phyloP scores from a whole-genome alignment of 257 asterid species.

The Echites panduratus region DNA sequence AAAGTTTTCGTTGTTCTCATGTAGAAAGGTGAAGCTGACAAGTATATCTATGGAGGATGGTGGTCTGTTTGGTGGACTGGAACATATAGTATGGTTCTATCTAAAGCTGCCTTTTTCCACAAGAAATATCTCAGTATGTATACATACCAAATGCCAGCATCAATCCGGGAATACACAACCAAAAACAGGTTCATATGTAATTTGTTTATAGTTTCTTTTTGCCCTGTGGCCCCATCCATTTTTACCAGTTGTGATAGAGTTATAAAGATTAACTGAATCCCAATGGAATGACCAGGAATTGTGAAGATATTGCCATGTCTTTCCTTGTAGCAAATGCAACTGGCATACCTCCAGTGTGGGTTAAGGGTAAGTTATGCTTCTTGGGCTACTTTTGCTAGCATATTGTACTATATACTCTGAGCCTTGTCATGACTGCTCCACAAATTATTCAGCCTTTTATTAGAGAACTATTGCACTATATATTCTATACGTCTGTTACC shows the following conservation, averaged over 20 bases:
- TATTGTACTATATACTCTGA: background rate
- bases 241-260: constrained; percentile 2
- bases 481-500: no score
- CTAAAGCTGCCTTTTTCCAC: constrained; percentile 65
- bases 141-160: constrained; percentile 69
- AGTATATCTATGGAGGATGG: constrained; percentile 59
- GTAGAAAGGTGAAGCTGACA: constrained; percentile 42
- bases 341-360: constrained; percentile 85
- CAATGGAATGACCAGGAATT: constrained; percentile 45
- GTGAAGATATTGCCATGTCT: constrained; percentile 94
- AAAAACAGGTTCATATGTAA: constrained; percentile 43
- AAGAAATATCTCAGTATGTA: constrained; percentile 70
- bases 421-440: no score
- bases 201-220: background rate
- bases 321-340: constrained; percentile 84
- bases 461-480: no score
- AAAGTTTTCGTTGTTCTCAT: background rate
- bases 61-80: constrained; percentile 78
- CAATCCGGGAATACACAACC: constrained; percentile 61
- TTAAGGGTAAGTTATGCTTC: constrained; percentile 47
- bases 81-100: constrained; percentile 60
- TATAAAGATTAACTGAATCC: constrained; percentile 4
- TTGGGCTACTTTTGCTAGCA: background rate
- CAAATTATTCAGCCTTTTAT: no score
- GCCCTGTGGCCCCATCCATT: background rate